phyloP scores from a whole-genome alignment of 768 basidiomycete genomes.

The Tephrocybe sp. region DNA sequence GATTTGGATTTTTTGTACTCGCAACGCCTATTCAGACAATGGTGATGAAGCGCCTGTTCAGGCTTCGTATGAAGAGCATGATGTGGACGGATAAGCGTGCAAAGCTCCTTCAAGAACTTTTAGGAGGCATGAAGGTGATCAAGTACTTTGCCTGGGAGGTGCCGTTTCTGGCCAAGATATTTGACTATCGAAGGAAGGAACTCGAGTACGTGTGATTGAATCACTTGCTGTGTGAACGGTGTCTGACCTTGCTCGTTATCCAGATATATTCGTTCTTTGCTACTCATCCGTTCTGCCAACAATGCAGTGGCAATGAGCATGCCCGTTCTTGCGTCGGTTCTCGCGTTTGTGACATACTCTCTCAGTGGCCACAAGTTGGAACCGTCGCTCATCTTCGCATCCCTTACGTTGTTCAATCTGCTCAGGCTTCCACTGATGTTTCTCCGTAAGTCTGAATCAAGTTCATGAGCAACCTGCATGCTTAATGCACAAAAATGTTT shows the following conservation, averaged over 20 bases:
- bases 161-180: conserved; percentile 75
- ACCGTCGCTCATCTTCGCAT: conserved; percentile 77
- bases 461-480: conserved; percentile 7
- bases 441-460: conserved; percentile 38
- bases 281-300: conserved; percentile 64
- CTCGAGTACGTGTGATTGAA: conserved; percentile 44
- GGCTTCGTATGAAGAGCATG: conserved; percentile 72
- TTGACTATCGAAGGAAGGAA: conserved; percentile 68
- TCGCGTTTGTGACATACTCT: conserved; percentile 76
- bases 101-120: conserved; percentile 84
- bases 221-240: neutral
- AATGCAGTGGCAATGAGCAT: conserved; percentile 69
- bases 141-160: conserved; percentile 90
- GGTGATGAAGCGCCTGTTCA: conserved; percentile 73
- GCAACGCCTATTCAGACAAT: conserved; percentile 69
- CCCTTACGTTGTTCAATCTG: conserved; percentile 81
- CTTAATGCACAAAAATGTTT: conserved; percentile 4
- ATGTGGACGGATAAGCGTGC: conserved; percentile 88
- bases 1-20: conserved; percentile 61
- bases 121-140: conserved; percentile 89
- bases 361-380: conserved; percentile 64
- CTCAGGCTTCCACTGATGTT: conserved; percentile 82
- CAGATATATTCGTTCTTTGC: conserved; percentile 63
- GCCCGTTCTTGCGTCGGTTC: conserved; percentile 76
- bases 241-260: neutral